Evolutionary conservation across 1,284 basidiomycete genomes (phyloP).

Genomic region (Papiliotrema nemorosa): DNA sequence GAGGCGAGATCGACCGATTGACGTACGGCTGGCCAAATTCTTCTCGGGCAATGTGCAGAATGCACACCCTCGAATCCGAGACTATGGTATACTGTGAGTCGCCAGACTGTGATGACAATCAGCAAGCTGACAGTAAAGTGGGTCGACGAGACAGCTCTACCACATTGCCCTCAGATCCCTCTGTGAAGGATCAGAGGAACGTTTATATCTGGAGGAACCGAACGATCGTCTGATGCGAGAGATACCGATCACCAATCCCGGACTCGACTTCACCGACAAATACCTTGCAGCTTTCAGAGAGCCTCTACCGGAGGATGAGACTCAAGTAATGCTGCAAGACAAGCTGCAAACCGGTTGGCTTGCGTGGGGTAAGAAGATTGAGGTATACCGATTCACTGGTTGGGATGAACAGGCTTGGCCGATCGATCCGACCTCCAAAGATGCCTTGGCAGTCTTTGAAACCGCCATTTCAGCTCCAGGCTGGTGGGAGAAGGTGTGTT

Average conservation of each 20-base stretch:
- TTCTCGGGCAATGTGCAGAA: conserved; percentile 67
- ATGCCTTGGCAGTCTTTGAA: conserved; percentile 61
- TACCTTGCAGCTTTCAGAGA: conserved; percentile 54
- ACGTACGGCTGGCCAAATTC: conserved; percentile 64
- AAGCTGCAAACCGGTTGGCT: conserved; percentile 82
- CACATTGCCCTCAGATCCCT: conserved; percentile 84
- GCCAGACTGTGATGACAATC: too few species aligned
- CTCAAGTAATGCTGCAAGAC: conserved; percentile 55
- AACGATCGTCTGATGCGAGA: conserved; percentile 65
- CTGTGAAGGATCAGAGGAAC: conserved; percentile 59
- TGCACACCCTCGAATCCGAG: conserved; percentile 75
- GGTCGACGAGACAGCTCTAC: conserved; percentile 67
- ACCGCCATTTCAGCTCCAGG: conserved; percentile 54
- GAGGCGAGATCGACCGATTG: conserved; percentile 67
- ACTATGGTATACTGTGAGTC: conserved; percentile 65
- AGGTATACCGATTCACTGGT: conserved; percentile 60
- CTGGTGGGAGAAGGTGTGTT: conserved; percentile 58
- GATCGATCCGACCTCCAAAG: conserved; percentile 65
- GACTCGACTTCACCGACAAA: conserved; percentile 56
- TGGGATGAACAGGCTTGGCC: conserved; percentile 55
- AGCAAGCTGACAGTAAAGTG: conserved; percentile 52
- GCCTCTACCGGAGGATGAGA: conserved; percentile 39
- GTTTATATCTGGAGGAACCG: conserved; percentile 74
- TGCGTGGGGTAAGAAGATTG: conserved; percentile 69
- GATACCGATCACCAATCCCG: conserved; percentile 53